Base-by-base conservation (phyloP, 2,329 filamentous ascomycete species). In the Purpureocillium lavendulum region DNA sequence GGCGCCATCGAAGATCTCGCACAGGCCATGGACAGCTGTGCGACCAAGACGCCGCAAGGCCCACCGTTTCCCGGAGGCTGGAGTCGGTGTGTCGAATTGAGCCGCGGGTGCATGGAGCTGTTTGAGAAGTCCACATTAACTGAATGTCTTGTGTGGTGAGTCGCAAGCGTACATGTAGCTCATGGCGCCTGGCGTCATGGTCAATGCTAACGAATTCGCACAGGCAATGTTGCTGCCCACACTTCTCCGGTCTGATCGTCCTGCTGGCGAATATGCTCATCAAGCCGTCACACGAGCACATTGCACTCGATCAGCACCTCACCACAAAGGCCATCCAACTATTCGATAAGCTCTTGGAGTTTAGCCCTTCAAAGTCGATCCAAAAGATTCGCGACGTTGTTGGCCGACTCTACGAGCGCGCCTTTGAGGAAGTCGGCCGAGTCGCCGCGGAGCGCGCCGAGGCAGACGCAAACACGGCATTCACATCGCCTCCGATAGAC, bases 161-260 rank as follows among this genome's bases (percentile, higher is more conserved):
- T 26, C 10, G n/a, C n/a, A n/a, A n/a, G n/a, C n/a, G n/a, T 26
- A 26, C 5, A 26, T 6, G 10, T 6, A 26, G 21, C 10, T 26
- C 5, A 6, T 26, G 10, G 6, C 21, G 21, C 21, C 6, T 26
- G 6, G 10, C 21, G 21, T 26, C 5, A 10, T 26, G 5, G 21
- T 26, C 21, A 26, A 26, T 26, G 10, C 21, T 26, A 6, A 26
- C 21, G 5, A 6, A 26, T 10, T 26, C 7, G 29, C 12, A 6
- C 11, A 53, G 53, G 53, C 52, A 55, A 44, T 56, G 54, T 15
- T 47, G 46, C 16, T 60, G 55, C 18, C 44, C 57, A 1, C 53
- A 59, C 30, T 56, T 61, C 35, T 60, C 57, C 2, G 51, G 49
- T 1, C 47, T 61, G n/a, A 55, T 61, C 37, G 50, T 62, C 29